Evolutionary conservation across 495 filamentous ascomycete species (phyloP), one percentile per base, ranked within the genome.

Genomic region (Aspergillus coremiiformis): DNA sequence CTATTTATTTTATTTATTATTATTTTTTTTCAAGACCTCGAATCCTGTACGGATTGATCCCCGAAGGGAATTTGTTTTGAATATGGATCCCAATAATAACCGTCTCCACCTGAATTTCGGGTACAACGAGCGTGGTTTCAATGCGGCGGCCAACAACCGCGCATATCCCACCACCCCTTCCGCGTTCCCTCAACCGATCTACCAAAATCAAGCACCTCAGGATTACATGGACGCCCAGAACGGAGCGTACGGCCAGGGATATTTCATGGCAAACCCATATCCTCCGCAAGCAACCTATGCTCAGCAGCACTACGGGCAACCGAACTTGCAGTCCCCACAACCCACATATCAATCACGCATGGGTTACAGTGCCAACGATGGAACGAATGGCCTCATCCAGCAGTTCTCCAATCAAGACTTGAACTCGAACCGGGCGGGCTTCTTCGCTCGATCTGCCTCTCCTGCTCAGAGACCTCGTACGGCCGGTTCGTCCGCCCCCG

Each of bases 351-450:
- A 77, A 58, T 62, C 63, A 43, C 75, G 71, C 35, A 60, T 68
- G 60, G 67, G 65, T 22, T 79, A 81, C 53, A 66, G 58, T 53
- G 42, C 68, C 60, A 80, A 77, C 47, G 84, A 86, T 55, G 81
- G 75, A 19, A 83, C 83, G 27, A 85, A 90, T 56, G 92, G 90
- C 20, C 77, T 99, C 43, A 89, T 89, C 56, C 89, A 95, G 62
- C 93, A 99, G 65, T 91, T 99, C 65, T 93, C 92, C 30, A 90
- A 97, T 68, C 93, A 99, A 76, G 95, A 97, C 66, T 80, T 97
- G 7, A 87, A 86, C 45, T 77, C 81, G 44, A 80, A 78, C 42
- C 79, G 88, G 56, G 72, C 70, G 2, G 83, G 84, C 51, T 79
- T 87, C 46, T 88, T 87, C 59, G 75, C 73, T 59, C 83, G 88